phyloP scores from a whole-genome alignment of 2,329 filamentous ascomycete genomes.

The Aureobasidium sp. region DNA sequence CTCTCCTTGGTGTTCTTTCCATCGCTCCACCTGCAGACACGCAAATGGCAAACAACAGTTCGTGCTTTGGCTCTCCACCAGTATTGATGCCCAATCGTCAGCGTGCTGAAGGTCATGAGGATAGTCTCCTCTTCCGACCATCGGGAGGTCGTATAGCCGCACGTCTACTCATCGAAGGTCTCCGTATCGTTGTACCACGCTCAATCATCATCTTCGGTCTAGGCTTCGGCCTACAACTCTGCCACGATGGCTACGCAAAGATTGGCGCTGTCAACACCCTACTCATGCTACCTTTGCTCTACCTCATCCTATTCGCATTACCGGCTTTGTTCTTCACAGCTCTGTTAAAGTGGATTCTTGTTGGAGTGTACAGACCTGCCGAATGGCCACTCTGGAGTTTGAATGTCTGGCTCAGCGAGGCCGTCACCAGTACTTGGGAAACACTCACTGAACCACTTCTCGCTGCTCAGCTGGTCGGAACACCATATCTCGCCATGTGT shows the following conservation, averaged over 20 bases:
- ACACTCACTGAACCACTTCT: neutral
- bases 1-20: neutral
- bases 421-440: constrained; percentile 5
- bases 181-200: constrained; percentile 4
- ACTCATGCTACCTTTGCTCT: constrained; percentile 1
- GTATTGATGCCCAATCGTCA: constrained; percentile 11
- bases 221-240: neutral
- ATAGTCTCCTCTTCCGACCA: constrained; percentile 1
- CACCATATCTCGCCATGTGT: constrained; percentile 1
- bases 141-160: neutral
- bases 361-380: neutral
- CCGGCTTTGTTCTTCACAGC: constrained; percentile 1
- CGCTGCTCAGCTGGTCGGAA: neutral
- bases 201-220: constrained; percentile 7
- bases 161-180: neutral
- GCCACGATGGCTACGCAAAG: constrained; percentile 2
- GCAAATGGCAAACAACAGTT: neutral
- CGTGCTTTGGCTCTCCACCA: constrained; percentile 7
- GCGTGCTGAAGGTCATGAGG: neutral
- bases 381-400: constrained; percentile 10
- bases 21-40: constrained; percentile 1
- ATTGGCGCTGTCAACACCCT: neutral
- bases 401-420: constrained; percentile 6
- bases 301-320: neutral
- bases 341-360: neutral